Evolutionary conservation across 805 yeast genomes (phyloP).

Genomic region (Metschnikowia gruessii): DNA sequence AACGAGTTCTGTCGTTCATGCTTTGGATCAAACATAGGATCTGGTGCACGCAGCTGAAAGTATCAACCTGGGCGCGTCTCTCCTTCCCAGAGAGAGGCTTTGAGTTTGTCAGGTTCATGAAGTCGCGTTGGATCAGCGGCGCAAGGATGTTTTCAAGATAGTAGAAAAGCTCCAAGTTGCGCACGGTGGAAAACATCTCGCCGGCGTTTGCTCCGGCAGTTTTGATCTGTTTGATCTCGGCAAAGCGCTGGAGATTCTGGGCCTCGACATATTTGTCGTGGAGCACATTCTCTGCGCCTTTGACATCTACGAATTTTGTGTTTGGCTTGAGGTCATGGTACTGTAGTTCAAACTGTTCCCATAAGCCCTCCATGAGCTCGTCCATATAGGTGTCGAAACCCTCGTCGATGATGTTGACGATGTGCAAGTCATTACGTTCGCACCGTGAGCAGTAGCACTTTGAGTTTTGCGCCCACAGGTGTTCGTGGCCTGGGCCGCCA

Average conservation of each 20-base stretch:
- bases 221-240: slow-evolving; percentile 8
- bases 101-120: neutral
- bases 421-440: slow-evolving; percentile 66
- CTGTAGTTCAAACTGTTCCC: slow-evolving; percentile 13
- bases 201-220: slow-evolving; percentile 9
- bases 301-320: slow-evolving; percentile 5
- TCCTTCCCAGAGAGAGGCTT: neutral
- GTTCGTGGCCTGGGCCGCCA: slow-evolving; percentile 10
- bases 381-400: slow-evolving; percentile 10
- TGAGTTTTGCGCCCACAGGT: slow-evolving; percentile 5
- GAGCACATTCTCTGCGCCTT: slow-evolving; percentile 4
- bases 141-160: slow-evolving; percentile 9
- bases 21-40: slow-evolving; percentile 9
- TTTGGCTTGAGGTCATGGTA: slow-evolving; percentile 5
- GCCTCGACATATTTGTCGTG: slow-evolving; percentile 4
- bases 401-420: slow-evolving; percentile 41
- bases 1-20: slow-evolving; percentile 7
- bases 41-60: slow-evolving; percentile 9
- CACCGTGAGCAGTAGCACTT: slow-evolving; percentile 73
- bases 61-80: slow-evolving; percentile 5
- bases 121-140: slow-evolving; percentile 6
- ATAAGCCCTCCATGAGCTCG: slow-evolving; percentile 7
- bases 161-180: slow-evolving; percentile 10
- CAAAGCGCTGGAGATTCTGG: slow-evolving; percentile 8
- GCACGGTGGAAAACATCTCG: slow-evolving; percentile 8